A percentile compares a stretch with the other conserved stretches of the same genome.
These are phyloP conservation scores for Aquilaria yunnanensis DNA, from an alignment of 345 rosid genomes.

Conservation along the genomic window DNA sequence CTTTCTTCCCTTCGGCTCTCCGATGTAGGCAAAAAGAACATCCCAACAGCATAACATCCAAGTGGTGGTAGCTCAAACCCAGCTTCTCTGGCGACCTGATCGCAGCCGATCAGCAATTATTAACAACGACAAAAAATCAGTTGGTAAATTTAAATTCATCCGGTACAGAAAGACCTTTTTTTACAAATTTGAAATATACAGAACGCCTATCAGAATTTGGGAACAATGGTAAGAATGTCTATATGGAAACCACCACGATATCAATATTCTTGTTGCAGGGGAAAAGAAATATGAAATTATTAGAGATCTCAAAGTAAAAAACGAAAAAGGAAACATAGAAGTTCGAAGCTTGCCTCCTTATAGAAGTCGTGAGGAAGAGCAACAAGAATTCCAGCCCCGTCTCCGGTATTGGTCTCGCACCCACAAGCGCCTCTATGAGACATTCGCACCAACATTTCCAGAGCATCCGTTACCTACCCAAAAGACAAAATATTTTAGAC, in stretches of 20 bases:
- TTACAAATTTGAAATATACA: background rate
- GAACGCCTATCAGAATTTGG: background rate
- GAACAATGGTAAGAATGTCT: background rate
- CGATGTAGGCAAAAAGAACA: conserved; percentile 86
- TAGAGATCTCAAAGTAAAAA: background rate
- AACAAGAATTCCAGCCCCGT: conserved; percentile 97
- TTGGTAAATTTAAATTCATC: background rate
- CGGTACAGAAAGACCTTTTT: background rate
- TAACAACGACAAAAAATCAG: background rate
- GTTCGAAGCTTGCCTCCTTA: conserved; percentile 38
- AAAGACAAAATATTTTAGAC: background rate
- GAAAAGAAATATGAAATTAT: background rate
- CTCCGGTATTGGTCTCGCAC: conserved; percentile 95
- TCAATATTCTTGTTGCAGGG: background rate
- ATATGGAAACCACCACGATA: background rate
- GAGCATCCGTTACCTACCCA: conserved; percentile 72
- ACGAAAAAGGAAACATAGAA: background rate
- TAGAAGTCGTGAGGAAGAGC: conserved; percentile 83
- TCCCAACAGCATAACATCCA: conserved; percentile 91
- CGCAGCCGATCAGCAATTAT: background rate
- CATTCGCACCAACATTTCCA: conserved; percentile 97
- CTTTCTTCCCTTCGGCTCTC: conserved; percentile 70
- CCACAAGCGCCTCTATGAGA: conserved; percentile 99
- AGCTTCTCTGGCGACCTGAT: conserved; percentile 56
- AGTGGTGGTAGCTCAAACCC: conserved; percentile 82